These are phyloP conservation scores for Ustilago xerochloae DNA, from an alignment of 1,284 basidiomycete species.

Conservation along the genomic window DNA sequence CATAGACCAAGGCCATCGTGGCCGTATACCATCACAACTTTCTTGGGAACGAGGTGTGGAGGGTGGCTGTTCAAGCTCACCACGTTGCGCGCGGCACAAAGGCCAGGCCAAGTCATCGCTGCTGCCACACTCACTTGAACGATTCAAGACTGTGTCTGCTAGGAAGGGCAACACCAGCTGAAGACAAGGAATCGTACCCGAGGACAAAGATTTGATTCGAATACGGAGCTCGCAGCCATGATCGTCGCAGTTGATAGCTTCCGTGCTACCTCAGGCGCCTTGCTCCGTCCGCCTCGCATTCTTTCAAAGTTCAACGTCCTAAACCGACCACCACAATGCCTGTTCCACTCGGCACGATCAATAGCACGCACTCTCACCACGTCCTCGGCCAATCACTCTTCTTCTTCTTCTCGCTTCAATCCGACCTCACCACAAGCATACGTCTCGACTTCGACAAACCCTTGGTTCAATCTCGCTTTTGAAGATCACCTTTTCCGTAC, in stretches of 20 bases:
- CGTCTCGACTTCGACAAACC: conserved; percentile 83
- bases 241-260: background rate
- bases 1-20: too few species aligned
- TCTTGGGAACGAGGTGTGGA: too few species aligned
- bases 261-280: background rate
- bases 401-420: background rate
- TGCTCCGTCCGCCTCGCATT: background rate
- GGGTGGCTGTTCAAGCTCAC: too few species aligned
- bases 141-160: too few species aligned
- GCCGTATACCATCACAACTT: too few species aligned
- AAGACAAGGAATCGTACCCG: too few species aligned
- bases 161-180: too few species aligned
- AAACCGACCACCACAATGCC: background rate
- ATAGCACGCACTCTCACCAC: background rate
- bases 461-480: conserved; percentile 91
- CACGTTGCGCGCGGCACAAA: too few species aligned
- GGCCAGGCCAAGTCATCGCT: too few species aligned
- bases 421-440: conserved; percentile 73
- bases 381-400: background rate
- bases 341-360: background rate
- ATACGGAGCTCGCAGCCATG: background rate
- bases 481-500: conserved; percentile 74
- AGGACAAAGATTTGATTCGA: background rate
- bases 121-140: too few species aligned
- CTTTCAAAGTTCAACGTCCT: too few species aligned